Evolutionary conservation across 2,329 filamentous ascomycete genomes (phyloP).

Genomic region (Dactylellina cionopaga): DNA sequence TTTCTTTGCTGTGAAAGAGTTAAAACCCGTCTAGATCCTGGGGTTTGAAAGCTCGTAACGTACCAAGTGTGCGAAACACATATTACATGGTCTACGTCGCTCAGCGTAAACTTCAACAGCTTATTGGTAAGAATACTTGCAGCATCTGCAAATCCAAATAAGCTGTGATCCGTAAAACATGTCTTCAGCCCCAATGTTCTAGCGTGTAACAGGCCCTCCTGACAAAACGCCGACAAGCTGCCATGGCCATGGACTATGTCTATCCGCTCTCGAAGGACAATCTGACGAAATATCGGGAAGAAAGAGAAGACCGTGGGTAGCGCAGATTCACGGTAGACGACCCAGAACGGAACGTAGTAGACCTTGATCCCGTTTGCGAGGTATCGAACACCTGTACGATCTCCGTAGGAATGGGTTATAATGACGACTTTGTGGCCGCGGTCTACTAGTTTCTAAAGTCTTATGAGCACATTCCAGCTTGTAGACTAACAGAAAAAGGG

Average conservation of each 20-base stretch:
- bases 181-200: conserved; percentile 95
- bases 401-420: conserved; percentile 93
- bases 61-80: conserved; percentile 98
- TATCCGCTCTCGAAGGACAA: conserved; percentile 91
- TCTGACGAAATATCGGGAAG: conserved; percentile 97
- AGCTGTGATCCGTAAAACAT: conserved; percentile 95
- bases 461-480: neutral
- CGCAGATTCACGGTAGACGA: conserved; percentile 92
- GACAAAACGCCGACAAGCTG: conserved; percentile 89
- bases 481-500: neutral
- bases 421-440: conserved; percentile 98
- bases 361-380: conserved; percentile 98
- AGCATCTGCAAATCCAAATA: conserved; percentile 97
- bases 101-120: conserved; percentile 91
- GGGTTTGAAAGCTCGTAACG: conserved; percentile 55
- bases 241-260: conserved; percentile 98
- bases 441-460: conserved; percentile 83
- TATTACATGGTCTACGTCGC: conserved; percentile 97
- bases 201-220: conserved; percentile 93
- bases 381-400: conserved; percentile 90
- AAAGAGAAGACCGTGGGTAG: conserved; percentile 98
- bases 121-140: conserved; percentile 97
- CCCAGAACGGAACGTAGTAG: conserved; percentile 94
- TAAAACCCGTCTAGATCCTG: neutral
- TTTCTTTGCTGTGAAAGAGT: conserved; percentile 79